phyloP scores from a whole-genome alignment of 768 basidiomycete species.

The Chalciporus sphaerocephalus region DNA sequence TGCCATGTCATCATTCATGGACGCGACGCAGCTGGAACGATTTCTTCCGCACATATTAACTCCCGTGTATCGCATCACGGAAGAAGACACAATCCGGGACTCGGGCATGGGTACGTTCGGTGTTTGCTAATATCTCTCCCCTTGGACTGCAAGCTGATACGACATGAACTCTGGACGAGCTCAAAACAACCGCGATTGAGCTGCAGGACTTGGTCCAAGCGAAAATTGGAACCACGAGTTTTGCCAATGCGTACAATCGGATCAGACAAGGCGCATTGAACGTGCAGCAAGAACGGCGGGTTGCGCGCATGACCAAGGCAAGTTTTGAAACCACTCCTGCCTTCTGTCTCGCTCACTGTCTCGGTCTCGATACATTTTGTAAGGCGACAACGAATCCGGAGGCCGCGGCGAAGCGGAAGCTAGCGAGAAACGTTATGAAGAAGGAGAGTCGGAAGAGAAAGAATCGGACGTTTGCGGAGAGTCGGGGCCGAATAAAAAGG shows the following conservation, averaged over 20 bases:
- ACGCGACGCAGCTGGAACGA: constrained; percentile 48
- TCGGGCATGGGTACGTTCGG: constrained; percentile 62
- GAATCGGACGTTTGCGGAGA: constrained; percentile 52
- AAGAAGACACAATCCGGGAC: constrained; percentile 83
- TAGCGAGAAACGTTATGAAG: constrained; percentile 67
- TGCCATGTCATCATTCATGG: constrained; percentile 77
- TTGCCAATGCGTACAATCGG: constrained; percentile 72
- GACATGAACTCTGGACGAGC: constrained; percentile 52
- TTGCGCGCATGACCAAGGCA: constrained; percentile 50
- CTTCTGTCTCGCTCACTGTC: not conserved
- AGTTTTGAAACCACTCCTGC: constrained; percentile 4
- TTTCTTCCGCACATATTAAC: constrained; percentile 83
- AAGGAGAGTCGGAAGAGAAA: constrained; percentile 86
- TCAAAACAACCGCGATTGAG: constrained; percentile 77
- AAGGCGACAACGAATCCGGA: constrained; percentile 70
- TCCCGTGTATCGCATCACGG: constrained; percentile 81
- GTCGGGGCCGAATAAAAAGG: constrained; percentile 46
- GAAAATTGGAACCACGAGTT: constrained; percentile 85
- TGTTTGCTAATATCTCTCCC: not conserved
- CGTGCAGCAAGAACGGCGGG: constrained; percentile 69
- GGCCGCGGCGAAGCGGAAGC: constrained; percentile 69
- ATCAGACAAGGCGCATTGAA: constrained; percentile 69
- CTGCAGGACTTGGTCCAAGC: constrained; percentile 81
- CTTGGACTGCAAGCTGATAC: not conserved
- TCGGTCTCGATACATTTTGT: no score